phyloP scores from a whole-genome alignment of 805 yeast species.

The Nakazawaea sp. region DNA sequence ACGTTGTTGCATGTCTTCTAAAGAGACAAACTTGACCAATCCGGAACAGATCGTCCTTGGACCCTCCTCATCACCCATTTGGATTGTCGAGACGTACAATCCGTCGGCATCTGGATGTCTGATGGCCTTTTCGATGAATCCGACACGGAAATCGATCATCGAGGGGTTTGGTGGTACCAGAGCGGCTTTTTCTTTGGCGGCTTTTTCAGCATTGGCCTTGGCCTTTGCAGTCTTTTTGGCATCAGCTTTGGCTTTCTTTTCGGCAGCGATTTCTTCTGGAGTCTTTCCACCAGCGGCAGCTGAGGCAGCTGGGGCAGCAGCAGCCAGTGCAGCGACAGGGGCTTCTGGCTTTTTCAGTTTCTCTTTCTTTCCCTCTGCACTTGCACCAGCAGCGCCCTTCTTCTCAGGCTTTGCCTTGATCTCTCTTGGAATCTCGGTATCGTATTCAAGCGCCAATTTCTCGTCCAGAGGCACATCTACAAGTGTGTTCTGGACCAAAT shows the following conservation, averaged over 20 bases:
- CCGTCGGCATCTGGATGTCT: slow-evolving; percentile 98
- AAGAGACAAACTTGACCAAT: slow-evolving; percentile 77
- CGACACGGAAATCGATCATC: slow-evolving; percentile 87
- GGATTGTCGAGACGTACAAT: slow-evolving; percentile 91
- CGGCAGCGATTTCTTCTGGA: slow-evolving; percentile 33
- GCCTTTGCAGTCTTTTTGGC: slow-evolving; percentile 38
- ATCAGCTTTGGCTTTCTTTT: slow-evolving; percentile 56
- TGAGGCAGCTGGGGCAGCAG: slow-evolving; percentile 12
- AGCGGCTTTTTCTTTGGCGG: slow-evolving; percentile 41
- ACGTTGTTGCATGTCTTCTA: slow-evolving; percentile 95
- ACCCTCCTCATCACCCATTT: slow-evolving; percentile 93
- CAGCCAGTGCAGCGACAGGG: slow-evolving; percentile 5
- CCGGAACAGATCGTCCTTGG: slow-evolving; percentile 99
- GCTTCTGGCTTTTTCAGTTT: slow-evolving; percentile 13
- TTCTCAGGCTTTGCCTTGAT: slow-evolving; percentile 17
- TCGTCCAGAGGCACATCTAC: slow-evolving; percentile 48
- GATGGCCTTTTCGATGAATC: slow-evolving; percentile 92
- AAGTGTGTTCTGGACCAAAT: slow-evolving; percentile 68
- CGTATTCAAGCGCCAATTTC: slow-evolving; percentile 48
- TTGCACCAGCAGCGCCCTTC: slow-evolving; percentile 17
- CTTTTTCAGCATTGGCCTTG: slow-evolving; percentile 49
- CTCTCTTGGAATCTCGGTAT: slow-evolving; percentile 59
- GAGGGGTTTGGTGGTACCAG: slow-evolving; percentile 73
- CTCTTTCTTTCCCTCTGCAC: slow-evolving; percentile 15
- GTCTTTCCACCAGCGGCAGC: slow-evolving; percentile 22